phyloP scores from a whole-genome alignment of 768 basidiomycete species.

The Suillus placidus region DNA sequence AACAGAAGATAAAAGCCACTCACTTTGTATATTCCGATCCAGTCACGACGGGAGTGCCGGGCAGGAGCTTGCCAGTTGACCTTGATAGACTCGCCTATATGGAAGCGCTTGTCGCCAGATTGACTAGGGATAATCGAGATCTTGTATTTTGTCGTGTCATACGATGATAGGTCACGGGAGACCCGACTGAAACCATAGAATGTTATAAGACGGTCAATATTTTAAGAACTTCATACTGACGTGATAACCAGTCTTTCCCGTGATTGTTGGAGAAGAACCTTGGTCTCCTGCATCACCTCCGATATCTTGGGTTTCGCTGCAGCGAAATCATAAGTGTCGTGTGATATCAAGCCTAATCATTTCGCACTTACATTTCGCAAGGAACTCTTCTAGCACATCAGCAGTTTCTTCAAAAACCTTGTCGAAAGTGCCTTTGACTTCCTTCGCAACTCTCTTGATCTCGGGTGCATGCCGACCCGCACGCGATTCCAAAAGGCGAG shows the following conservation, averaged over 20 bases:
- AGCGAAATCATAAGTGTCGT: slow-evolving; percentile 13
- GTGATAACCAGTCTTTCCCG: slow-evolving; percentile 90
- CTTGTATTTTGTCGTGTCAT: slow-evolving; percentile 80
- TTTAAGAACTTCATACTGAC: slow-evolving; percentile 47
- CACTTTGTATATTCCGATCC: slow-evolving; percentile 93
- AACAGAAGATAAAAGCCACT: slow-evolving; percentile 17
- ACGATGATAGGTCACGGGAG: slow-evolving; percentile 76
- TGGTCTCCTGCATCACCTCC: slow-evolving; percentile 93
- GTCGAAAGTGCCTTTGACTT: slow-evolving; percentile 93
- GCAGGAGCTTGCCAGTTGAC: slow-evolving; percentile 87
- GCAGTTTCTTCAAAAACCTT: slow-evolving; percentile 95
- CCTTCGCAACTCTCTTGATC: slow-evolving; percentile 79
- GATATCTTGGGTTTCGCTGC: slow-evolving; percentile 85
- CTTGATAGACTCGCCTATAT: slow-evolving; percentile 87
- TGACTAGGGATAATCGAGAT: slow-evolving; percentile 58
- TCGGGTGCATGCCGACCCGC: slow-evolving; percentile 85
- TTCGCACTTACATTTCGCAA: slow-evolving; percentile 75
- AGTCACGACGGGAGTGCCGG: slow-evolving; percentile 88
- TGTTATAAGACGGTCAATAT: slow-evolving; percentile 6
- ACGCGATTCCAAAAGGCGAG: slow-evolving; percentile 68
- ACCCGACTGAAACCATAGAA: slow-evolving; percentile 57
- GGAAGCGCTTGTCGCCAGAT: slow-evolving; percentile 63
- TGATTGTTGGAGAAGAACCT: slow-evolving; percentile 86
- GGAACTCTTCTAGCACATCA: slow-evolving; percentile 90
- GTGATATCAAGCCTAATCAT: too few relatives aligned